Evolutionary conservation across 2,329 filamentous ascomycete species (phyloP).

Genomic region (Elsinoe australis): DNA sequence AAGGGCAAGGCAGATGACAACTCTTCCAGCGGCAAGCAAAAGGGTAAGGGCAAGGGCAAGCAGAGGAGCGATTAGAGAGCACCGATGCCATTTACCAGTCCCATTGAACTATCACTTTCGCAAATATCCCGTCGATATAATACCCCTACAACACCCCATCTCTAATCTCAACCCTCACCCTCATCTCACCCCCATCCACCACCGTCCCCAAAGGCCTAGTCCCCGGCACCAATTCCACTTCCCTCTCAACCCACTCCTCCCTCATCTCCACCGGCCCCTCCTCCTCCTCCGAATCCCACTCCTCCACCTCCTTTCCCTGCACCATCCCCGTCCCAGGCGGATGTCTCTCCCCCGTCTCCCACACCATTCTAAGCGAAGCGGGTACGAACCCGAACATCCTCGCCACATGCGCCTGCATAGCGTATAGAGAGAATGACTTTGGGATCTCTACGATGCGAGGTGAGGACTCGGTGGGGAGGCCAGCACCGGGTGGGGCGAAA

Average conservation of each 20-base stretch:
- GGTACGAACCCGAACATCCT: conserved; percentile 60
- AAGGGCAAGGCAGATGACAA: too few species aligned
- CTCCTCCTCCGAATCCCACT: conserved; percentile 37
- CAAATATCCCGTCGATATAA: not conserved
- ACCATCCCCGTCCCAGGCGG: conserved; percentile 57
- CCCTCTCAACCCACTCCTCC: conserved; percentile 61
- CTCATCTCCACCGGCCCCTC: conserved; percentile 30
- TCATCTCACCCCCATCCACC: conserved; percentile 65
- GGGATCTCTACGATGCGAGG: conserved; percentile 51
- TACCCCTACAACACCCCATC: conserved; percentile 7
- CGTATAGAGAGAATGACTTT: conserved; percentile 70
- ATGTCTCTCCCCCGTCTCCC: conserved; percentile 90
- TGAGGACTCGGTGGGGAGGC: conserved; percentile 16
- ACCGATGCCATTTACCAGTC: not conserved
- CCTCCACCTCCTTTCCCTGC: conserved; percentile 33
- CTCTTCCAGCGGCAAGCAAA: too few species aligned
- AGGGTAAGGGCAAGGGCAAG: not conserved
- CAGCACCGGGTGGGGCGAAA: conserved; percentile 34
- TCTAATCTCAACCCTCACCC: conserved; percentile 58
- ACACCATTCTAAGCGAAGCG: conserved; percentile 59
- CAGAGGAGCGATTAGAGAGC: not conserved
- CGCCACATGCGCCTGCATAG: conserved; percentile 69
- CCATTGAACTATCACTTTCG: not conserved
- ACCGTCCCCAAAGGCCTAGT: conserved; percentile 76
- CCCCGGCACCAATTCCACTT: conserved; percentile 71